Conservation (phyloP, 2,329 filamentous ascomycete genomes). For the Alternaria viburni region DNA sequence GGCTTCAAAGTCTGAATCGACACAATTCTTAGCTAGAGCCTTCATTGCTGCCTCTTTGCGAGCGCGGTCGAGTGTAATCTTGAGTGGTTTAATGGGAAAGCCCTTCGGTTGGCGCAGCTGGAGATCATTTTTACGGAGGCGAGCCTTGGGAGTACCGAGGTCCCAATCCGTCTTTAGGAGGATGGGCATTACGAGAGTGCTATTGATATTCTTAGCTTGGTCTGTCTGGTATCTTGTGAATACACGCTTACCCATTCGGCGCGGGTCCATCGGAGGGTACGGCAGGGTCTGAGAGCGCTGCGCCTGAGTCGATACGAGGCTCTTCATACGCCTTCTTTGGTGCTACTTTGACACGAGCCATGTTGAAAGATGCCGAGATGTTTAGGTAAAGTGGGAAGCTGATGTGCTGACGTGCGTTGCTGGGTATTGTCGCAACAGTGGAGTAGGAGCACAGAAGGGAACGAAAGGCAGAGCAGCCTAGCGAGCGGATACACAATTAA, state of each 20-base stretch:
- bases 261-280: neutral
- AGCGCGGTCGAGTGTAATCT: conserved; percentile 1
- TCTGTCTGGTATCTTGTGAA: neutral
- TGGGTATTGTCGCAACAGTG: neutral
- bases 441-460: neutral
- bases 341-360: neutral
- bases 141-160: neutral
- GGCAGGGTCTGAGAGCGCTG: conserved; percentile 4
- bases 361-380: neutral
- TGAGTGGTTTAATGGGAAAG: conserved; percentile 9
- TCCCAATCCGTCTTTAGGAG: neutral
- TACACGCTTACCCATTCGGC: neutral
- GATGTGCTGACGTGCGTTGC: neutral
- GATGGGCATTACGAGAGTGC: neutral
- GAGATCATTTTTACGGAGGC: neutral
- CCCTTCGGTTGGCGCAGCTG: conserved; percentile 6
- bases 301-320: conserved; percentile 6
- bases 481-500: neutral
- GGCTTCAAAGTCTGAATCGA: neutral
- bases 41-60: conserved; percentile 1
- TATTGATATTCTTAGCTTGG: neutral
- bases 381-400: neutral
- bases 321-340: neutral
- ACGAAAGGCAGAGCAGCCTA: neutral
- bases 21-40: neutral